Conservation (phyloP, 768 basidiomycete species). For the Flagelloscypha sp. region DNA sequence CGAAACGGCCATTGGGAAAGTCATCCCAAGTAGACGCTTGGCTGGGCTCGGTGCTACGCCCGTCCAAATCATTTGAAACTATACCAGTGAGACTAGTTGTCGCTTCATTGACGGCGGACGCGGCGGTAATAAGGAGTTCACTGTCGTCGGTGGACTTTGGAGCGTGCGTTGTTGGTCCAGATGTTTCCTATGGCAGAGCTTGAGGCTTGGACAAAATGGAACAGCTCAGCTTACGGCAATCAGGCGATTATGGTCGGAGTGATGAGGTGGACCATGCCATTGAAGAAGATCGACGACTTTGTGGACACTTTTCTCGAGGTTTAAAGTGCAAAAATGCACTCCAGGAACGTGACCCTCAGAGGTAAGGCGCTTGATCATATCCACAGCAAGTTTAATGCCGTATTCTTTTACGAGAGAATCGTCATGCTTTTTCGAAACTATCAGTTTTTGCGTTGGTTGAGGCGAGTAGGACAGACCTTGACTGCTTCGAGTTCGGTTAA, state of each 20-base stretch:
- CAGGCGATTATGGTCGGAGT: constrained; percentile 54
- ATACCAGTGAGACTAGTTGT: constrained; percentile 44
- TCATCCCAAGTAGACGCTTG: constrained; percentile 85
- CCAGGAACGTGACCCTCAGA: constrained; percentile 53
- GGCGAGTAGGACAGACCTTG: constrained; percentile 40
- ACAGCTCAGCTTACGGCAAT: constrained; percentile 43
- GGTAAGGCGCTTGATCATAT: constrained; percentile 62
- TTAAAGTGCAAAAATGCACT: constrained; percentile 93
- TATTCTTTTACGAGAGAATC: constrained; percentile 93
- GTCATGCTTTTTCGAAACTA: constrained; percentile 53
- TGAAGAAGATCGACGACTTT: constrained; percentile 71
- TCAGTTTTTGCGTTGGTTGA: constrained; percentile 2
- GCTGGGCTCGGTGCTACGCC: constrained; percentile 66
- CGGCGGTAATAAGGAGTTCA: constrained; percentile 52
- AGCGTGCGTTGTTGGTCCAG: constrained; percentile 23
- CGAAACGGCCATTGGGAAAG: constrained; percentile 97
- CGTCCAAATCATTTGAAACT: constrained; percentile 44
- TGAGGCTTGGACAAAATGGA: background rate
- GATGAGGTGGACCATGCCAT: constrained; percentile 56
- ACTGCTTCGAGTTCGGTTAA: constrained; percentile 65
- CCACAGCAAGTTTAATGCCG: constrained; percentile 78
- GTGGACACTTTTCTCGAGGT: constrained; percentile 92
- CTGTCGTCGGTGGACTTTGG: constrained; percentile 21
- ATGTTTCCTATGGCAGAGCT: constrained; percentile 28
- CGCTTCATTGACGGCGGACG: constrained; percentile 55